Evolutionary conservation across 148 eudicot genomes (phyloP).

Genomic region (Silene conica): DNA sequence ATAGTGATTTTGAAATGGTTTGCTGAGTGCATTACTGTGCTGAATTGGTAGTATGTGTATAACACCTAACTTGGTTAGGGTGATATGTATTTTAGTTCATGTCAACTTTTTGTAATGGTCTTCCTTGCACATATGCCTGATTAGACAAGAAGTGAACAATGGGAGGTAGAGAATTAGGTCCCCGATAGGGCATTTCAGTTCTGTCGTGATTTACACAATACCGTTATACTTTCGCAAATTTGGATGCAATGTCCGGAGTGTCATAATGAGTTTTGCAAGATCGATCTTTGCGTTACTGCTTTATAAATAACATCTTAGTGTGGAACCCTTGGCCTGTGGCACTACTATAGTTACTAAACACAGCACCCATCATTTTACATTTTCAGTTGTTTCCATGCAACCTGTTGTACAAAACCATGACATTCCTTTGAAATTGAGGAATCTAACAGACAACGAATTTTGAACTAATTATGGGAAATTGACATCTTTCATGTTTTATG

Average conservation of each 20-base stretch:
- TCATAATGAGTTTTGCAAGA: neutral
- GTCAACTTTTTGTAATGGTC: neutral
- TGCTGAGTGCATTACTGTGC: too few relatives aligned
- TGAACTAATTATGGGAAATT: neutral
- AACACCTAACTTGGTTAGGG: neutral
- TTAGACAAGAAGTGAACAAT: neutral
- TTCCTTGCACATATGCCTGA: neutral
- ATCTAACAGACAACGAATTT: neutral
- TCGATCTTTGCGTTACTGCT: too few relatives aligned
- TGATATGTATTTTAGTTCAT: neutral
- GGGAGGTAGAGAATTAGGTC: neutral
- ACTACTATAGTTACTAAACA: too few relatives aligned
- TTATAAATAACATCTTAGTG: too few relatives aligned
- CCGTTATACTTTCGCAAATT: neutral
- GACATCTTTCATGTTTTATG: neutral
- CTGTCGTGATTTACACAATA: neutral
- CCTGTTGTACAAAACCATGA: too few relatives aligned
- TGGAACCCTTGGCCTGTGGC: too few relatives aligned
- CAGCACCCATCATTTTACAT: too few relatives aligned
- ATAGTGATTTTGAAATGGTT: too few relatives aligned
- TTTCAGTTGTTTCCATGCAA: too few relatives aligned
- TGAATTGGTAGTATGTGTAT: too few relatives aligned
- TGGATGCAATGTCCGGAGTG: neutral
- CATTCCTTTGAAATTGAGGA: too few relatives aligned
- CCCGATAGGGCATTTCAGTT: neutral